Base-by-base conservation (phyloP, 2,329 filamentous ascomycete species). In the Trichophyton simii region DNA sequence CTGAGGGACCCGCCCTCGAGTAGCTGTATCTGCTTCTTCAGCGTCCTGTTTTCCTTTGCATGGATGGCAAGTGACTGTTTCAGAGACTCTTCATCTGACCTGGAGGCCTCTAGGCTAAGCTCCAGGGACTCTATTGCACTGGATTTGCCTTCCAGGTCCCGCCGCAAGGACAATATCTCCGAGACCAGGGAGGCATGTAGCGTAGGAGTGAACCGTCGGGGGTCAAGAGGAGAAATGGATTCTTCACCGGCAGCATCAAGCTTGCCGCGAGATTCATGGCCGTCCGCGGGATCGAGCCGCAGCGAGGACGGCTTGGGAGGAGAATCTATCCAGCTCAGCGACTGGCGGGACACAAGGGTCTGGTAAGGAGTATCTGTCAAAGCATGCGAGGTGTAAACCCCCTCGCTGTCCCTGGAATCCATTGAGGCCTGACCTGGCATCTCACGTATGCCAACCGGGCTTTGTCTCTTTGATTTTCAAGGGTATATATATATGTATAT, bases 111-210 rank as follows among this genome's bases (percentile, higher is more conserved):
- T 38, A 99, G 77, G 28, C 81, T 85, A 1, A 81, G 78, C 74
- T 99, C 94, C 15, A 99, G 79, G 60, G 83, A 85, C 71, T 96
- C 91, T 60, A 99, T 96, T 60, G 90, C 82, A 68, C 85, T 89
- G 52, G 87, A 83, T 75, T 96, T 96, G 48, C 88, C 89, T 70
- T 99, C 94, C 64, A 97, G 84, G 66, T 99, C 94, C 62, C 94
- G 82, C 22, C 91, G 85, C 58, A 99, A 77, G 1, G 86, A 84
- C 44, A 99, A 78, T 65, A 99, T 99, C 73, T 99, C 94, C 0
- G 92, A 92, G 0, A 99, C 92, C 5, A 99, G 78, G 58, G 89
- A 96, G 7, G 94, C 94, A 72, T 97, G 94, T 9, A 99, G 77
- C 0, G 91, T 97, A 1, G 94, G 94, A 0, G 94, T 99, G 70